A percentile compares a stretch with the other conserved stretches of the same genome.
phyloP scores from a whole-genome alignment of 2,329 filamentous ascomycete species.

The Knufia fluminis region DNA sequence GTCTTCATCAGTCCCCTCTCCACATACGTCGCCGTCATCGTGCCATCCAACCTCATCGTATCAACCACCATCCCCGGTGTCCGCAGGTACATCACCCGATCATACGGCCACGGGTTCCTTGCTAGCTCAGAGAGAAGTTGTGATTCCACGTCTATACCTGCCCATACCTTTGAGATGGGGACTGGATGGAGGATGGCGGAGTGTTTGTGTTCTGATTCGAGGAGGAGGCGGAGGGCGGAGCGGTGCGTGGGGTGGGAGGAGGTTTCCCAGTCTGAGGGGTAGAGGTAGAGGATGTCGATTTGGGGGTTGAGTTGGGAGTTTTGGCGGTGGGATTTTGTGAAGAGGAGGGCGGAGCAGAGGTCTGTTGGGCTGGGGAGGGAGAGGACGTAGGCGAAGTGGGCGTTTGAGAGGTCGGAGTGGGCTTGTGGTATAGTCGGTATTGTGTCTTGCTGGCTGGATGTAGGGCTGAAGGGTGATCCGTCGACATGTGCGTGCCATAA shows the following conservation, averaged over 20 bases:
- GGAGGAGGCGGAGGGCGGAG: conserved; percentile 31
- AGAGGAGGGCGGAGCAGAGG: conserved; percentile 37
- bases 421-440: background rate
- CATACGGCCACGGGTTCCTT: conserved; percentile 26
- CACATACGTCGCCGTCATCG: conserved; percentile 23
- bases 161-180: conserved; percentile 13
- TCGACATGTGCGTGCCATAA: conserved; percentile 4
- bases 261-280: conserved; percentile 37
- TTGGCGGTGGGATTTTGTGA: conserved; percentile 30
- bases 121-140: conserved; percentile 21
- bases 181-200: conserved; percentile 28
- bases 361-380: conserved; percentile 35
- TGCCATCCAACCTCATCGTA: conserved; percentile 29
- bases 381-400: conserved; percentile 30
- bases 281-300: conserved; percentile 38
- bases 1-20: conserved; percentile 5
- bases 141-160: conserved; percentile 9
- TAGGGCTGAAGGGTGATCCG: no score
- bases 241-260: conserved; percentile 12
- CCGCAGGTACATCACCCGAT: conserved; percentile 35
- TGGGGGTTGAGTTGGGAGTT: conserved; percentile 26
- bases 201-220: conserved; percentile 31
- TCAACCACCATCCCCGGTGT: conserved; percentile 34
- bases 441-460: no score
- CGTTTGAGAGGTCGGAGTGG: background rate